Conservation (phyloP, 2,329 filamentous ascomycete species). For the Talaromyces sp. region DNA sequence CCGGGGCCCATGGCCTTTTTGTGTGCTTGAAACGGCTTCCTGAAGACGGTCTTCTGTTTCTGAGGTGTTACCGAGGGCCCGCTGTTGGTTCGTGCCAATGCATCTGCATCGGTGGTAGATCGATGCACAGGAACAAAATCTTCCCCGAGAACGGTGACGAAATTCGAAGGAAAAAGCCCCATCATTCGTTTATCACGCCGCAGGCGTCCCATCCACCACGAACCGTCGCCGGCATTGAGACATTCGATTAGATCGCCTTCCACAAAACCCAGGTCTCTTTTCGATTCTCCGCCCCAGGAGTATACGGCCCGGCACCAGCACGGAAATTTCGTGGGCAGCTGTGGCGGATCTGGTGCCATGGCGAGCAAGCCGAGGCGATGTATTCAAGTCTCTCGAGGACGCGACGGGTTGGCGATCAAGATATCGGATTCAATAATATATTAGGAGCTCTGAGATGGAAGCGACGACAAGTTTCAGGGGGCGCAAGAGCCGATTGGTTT, state of each 20-base stretch:
- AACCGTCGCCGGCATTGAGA: constrained; percentile 92
- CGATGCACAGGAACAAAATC: constrained; percentile 66
- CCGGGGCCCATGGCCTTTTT: constrained; percentile 41
- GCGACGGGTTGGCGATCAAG: not conserved
- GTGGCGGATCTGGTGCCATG: constrained; percentile 44
- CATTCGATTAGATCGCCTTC: constrained; percentile 98
- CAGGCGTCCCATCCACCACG: constrained; percentile 95
- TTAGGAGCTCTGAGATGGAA: not conserved
- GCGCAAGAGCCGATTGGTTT: not conserved
- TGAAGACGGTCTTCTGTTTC: constrained; percentile 54
- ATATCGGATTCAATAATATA: not conserved
- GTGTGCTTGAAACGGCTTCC: constrained; percentile 63
- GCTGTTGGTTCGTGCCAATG: constrained; percentile 39
- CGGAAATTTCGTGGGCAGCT: constrained; percentile 71
- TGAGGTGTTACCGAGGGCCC: constrained; percentile 44
- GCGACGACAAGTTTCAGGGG: not conserved
- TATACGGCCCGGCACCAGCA: constrained; percentile 90
- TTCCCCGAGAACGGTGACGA: constrained; percentile 83
- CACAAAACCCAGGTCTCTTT: constrained; percentile 91
- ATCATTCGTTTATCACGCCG: constrained; percentile 85
- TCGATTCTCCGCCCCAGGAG: constrained; percentile 92
- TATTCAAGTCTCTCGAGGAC: not conserved
- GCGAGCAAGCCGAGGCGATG: constrained; percentile 5
- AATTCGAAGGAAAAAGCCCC: constrained; percentile 94
- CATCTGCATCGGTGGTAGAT: constrained; percentile 43